Evolutionary conservation across 108 stramenopile genomes (phyloP), one percentile per base, ranked within the genome.

Genomic region (Poteriospumella lacustris): DNA sequence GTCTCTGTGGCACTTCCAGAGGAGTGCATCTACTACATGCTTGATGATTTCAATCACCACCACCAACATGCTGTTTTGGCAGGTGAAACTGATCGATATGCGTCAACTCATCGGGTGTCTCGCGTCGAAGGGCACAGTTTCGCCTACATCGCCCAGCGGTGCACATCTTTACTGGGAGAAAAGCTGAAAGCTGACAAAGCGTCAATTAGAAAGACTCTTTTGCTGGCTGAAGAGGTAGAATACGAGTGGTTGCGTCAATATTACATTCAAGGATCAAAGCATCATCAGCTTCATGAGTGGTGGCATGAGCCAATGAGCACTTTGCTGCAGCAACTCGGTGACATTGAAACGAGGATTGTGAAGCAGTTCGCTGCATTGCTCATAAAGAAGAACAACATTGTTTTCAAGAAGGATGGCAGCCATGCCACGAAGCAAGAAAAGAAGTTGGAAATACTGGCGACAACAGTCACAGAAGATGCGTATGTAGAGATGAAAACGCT

Each of bases 41-140:
- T 95, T 38, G 94, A 92, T 62, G 89, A 91, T 42, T 92, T 95
- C 81, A 95, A 95, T 80, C 88, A 90, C 78, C 81, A 87, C 15
- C 88, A 91, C 60, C 90, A 92, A 24, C 60, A 64, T 64, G 15
- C 60, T 34, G 70, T 73, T 5, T 42, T 73, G 15, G 70, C 41
- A 42, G 70, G 70, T 12, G 70, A 38, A 28, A 34, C 36, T 56
- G 9, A 73, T 34, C 70, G 70, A 5, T 73, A 12, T 73, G 70
- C 70, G 3, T 33, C 31, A 9, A 73, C 70, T 24, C 70, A 73
- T 24, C 43, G 70, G 9, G 70, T 73, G 12, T 44, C 44, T 42
- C 12, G 5, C 9, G 26, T 3, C 47, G 70, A 73, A 42, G 70
- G 70, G 12, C 70, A 73, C 41, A 52, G n/a, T 19, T 73, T 52